Base-by-base conservation (phyloP, 768 basidiomycete species). In the Leccinellum albellum region DNA sequence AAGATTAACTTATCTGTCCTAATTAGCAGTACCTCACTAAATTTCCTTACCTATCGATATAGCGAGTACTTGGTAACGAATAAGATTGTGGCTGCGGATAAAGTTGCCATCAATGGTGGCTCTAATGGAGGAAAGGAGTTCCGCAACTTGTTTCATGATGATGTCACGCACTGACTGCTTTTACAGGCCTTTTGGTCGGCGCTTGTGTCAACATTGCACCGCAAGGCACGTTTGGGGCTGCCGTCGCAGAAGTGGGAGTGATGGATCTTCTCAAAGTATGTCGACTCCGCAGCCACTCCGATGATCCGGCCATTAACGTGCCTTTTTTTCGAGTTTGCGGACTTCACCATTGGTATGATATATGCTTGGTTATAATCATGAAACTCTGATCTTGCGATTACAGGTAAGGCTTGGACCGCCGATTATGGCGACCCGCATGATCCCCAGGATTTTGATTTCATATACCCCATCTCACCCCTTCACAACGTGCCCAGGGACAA, bases 191-290 rank as follows among this genome's bases (percentile, higher is more conserved):
- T 3, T 80, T 92, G 26, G 81, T 92, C n/a, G 84, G 83, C n/a
- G 90, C 90, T n/a, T 92, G 87, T 61, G 77, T 88, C 47, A 88
- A 91, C 58, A 86, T 87, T 37, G 89, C 89, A 0, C 87, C 87
- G 1, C 82, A 89, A 66, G 86, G 84, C 4, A 76, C 83, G 4
- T 85, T 90, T 59, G 90, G 90, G n/a, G 87, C 85, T 20, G 88
- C 81, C 1, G 79, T 92, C 5, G 86, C 89, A 0, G 89, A 92
- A 68, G 91, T 92, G 6, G 91, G 91, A 1, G 90, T 93, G 2
- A 76, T 85, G 60, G 91, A 92, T 70, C 74, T 91, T 54, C 80
- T 92, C 52, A 89, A 88, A 77, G 88, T 89, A 64, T 32, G 45
- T 50, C 40, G 9, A 6, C 23, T 57, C 48, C 40, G 6, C 7